Base-by-base conservation (phyloP, 805 yeast species). In the baker's yeast (Saccharomyces cerevisiae) region DNA sequence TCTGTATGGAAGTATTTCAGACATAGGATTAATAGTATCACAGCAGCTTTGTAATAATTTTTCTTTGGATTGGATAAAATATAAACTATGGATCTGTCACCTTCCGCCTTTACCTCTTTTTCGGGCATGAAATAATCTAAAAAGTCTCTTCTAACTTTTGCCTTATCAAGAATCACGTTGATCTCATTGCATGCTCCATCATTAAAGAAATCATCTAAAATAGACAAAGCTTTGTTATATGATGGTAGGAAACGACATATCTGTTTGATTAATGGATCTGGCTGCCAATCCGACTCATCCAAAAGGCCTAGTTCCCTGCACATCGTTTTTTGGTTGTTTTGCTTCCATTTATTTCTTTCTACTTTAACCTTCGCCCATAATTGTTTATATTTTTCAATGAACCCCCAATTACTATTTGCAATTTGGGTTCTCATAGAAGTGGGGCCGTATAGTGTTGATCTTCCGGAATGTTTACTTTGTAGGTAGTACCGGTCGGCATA, bases 21-120 rank as follows among this genome's bases (percentile, higher is more conserved):
- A 3, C 55, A 48, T 10, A 69, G 32, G 4, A 70, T 59, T 50
- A 53, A 56, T 3, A 69, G 22, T 2, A 70, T 58, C 1, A 68
- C 63, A 10, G 65, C 73, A 6, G 62, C 58, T 22, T 59, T 63
- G 50, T 61, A 70, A 48, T 59, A 66, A 46, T 68, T 68, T 17
- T 56, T 55, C 32, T 67, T 68, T 0, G 32, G 46, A 8, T 52
- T 49, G 26, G 55, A 57, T 43, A 43, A 53, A 54, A 53, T 47
- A 47, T 43, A 53, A 49, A 51, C 30, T 28, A 60, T 51, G 22
- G 29, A 49, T 8, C 55, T 53, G 11, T 54, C 54, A 10, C 55
- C 54, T 26, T 49, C 32, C n/a, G 52, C 52, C 24, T 54, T 29
- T 1, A 50, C 14, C 6, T 53, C 50, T 32, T 52, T 51, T n/a